Evolutionary conservation across 495 filamentous ascomycete species (phyloP), one percentile per base, ranked within the genome.

Genomic region (Umbilicaria muhlenbergii): DNA sequence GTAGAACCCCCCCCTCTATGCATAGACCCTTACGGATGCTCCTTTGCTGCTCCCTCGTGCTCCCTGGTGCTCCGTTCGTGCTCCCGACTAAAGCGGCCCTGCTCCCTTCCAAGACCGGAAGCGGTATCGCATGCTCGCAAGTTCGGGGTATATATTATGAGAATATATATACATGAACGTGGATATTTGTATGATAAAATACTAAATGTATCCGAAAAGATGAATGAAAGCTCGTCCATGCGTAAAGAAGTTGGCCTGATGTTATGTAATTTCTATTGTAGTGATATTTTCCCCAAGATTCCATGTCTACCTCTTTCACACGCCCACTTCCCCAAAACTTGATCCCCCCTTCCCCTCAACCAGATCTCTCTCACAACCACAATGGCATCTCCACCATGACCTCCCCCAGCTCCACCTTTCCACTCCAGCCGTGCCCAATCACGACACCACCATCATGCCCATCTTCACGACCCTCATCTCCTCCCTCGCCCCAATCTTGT

Each of bases 401-500:
- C 15, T 16, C 12, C 13, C 28, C 12, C 15, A 5, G n/a, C 21
- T 19, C 18, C n/a, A 16, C 32, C 24, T 11, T 34, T 12, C 28
- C 31, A 14, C 41, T 35, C 16, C 14, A 10, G 4, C 32, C 17
- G 16, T 43, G 32, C n/a, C 24, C 41, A 35, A 43, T n/a, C 3
- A 24, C 19, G 2, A 5, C 19, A 40, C 15, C 32, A 28, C 44
- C 17, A 34, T 10, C 11, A 56, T 56, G 51, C 36, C 47, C 17
- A 33, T 53, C 24, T 11, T 56, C 32, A 46, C 44, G 11, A 41
- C 45, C 37, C 31, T 56, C 19, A 48, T 55, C 17, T 45, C 50
- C 21, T 28, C 43, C 17, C 38, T 51, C 31, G 47, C 49, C 11
- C 52, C 52, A n/a, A 40, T 55, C 16, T 56, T 56, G 52, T 55